Evolutionary conservation across 2,329 filamentous ascomycete genomes (phyloP).

Genomic region (Dryadomyces quercus-mongolicae): DNA sequence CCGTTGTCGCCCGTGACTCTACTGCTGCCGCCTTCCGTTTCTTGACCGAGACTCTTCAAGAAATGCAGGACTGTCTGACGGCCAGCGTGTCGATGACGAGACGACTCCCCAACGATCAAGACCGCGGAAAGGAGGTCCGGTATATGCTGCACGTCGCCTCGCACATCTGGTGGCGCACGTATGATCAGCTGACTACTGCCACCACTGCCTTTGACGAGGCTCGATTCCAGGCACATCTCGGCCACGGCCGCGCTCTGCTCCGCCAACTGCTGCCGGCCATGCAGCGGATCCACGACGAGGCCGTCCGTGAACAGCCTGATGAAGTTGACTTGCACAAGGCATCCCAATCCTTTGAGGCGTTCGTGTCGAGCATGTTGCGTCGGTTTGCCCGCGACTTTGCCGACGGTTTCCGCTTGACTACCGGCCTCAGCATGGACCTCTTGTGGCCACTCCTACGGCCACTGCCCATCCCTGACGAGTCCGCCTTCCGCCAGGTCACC

Average conservation of each 20-base stretch:
- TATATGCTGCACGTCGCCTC: slow-evolving; percentile 27
- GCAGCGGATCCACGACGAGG: neutral
- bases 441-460: slow-evolving; percentile 68
- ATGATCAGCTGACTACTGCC: slow-evolving; percentile 28
- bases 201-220: slow-evolving; percentile 44
- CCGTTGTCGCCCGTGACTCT: slow-evolving; percentile 47
- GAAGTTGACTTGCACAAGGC: neutral
- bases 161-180: slow-evolving; percentile 44
- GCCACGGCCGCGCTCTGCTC: slow-evolving; percentile 34
- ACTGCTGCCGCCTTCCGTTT: slow-evolving; percentile 43
- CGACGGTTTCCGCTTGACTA: slow-evolving; percentile 58
- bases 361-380: slow-evolving; percentile 27
- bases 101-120: no score
- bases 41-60: slow-evolving; percentile 20
- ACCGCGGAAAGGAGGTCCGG: slow-evolving; percentile 6
- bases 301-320: no score
- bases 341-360: slow-evolving; percentile 14
- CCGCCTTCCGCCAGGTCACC: slow-evolving; percentile 31
- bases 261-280: slow-evolving; percentile 9
- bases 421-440: slow-evolving; percentile 67
- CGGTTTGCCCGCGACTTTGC: slow-evolving; percentile 47
- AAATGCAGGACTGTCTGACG: slow-evolving; percentile 1
- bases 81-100: neutral
- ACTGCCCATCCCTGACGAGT: slow-evolving; percentile 34
- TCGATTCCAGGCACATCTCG: slow-evolving; percentile 50